Percentiles rank a stretch among this genome's conserved stretches.
phyloP scores from a whole-genome alignment of 2,329 filamentous ascomycete genomes.

The Aspergillus transmontanensis region DNA sequence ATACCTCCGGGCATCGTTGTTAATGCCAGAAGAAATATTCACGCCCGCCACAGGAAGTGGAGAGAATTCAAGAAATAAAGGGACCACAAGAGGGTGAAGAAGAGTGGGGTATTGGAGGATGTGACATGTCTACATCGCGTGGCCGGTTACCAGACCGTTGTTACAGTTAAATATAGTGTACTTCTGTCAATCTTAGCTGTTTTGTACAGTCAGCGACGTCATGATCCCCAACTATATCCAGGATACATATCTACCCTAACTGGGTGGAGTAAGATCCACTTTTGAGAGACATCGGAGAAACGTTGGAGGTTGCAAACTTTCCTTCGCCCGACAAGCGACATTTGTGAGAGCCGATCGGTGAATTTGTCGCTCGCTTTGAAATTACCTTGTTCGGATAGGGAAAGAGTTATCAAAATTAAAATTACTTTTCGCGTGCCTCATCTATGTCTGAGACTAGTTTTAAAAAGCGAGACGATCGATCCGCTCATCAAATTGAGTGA shows the following conservation, averaged over 20 bases:
- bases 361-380: neutral
- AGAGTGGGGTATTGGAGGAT: no score
- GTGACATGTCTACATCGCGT: neutral
- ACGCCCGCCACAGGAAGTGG: neutral
- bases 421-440: neutral
- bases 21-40: neutral
- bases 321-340: neutral
- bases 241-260: neutral
- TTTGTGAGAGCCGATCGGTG: neutral
- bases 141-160: neutral
- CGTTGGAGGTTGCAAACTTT: neutral
- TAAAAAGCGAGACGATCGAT: no score
- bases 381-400: no score
- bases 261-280: neutral
- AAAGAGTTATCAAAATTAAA: accelerated
- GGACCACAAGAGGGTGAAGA: neutral
- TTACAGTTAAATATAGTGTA: neutral
- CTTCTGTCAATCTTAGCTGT: neutral
- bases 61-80: neutral
- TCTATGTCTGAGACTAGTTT: neutral
- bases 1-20: neutral
- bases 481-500: neutral
- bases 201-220: neutral
- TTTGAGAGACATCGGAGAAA: neutral
- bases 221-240: neutral